Evolutionary conservation across 768 basidiomycete genomes (phyloP), one percentile per base, ranked within the genome.

Genomic region (Rhodotorula sphaerocarpa): DNA sequence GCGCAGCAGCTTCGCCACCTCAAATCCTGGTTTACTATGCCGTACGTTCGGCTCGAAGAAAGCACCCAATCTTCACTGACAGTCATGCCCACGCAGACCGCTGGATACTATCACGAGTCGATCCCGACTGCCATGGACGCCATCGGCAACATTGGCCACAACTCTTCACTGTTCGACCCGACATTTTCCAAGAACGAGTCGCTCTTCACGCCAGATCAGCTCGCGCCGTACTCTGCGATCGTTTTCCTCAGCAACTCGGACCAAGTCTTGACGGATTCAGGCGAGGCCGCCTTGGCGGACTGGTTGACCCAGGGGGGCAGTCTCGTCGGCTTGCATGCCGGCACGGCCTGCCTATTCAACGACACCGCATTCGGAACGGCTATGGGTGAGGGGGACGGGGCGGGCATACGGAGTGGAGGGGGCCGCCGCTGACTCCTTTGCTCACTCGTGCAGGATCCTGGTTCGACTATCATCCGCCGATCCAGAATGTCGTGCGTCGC

Each of bases 391-490:
- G 31, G n/a, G 4, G 46, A 20, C 33, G 2, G 31, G 16, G 6
- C 46, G 7, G 14, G 5, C 28, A 5, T 50, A 27, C n/a, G n/a
- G n/a, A n/a, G n/a, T n/a, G n/a, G n/a, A n/a, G n/a, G n/a, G n/a
- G n/a, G n/a, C n/a, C n/a, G n/a, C n/a, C n/a, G n/a, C n/a, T n/a
- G n/a, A 5, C 47, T 33, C 47, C 23, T 20, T 9, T 50, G 25
- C 33, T 50, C 48, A 20, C 21, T 5, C 30, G 16, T 30, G 48
- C 53, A n/a, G 25, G n/a, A 0, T 25, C 23, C 20, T 57, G 73
- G 43, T 78, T 78, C 50, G 76, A 78, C 59, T 78, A 76, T 66
- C 77, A 78, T 61, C 77, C 77, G 2, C 47, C 61, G 5, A 50
- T 78, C 21, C 74, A 75, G 53, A 61, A 70, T 21, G 75, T 75